These are phyloP conservation scores for Globisporangium perplexum DNA, from an alignment of 352 stramenopile species.

Conservation along the genomic window DNA sequence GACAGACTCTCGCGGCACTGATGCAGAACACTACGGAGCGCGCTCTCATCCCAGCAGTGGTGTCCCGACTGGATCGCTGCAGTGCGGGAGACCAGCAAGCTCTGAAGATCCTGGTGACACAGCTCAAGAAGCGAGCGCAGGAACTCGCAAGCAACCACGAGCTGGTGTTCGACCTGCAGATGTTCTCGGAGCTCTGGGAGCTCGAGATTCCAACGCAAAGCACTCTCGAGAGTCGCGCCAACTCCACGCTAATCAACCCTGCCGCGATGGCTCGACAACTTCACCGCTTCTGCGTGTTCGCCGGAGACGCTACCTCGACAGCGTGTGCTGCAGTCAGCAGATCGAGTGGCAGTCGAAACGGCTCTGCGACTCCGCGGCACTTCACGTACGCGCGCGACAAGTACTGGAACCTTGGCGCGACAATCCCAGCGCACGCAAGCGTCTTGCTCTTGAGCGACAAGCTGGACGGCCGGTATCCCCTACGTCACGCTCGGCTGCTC, in stretches of 20 bases:
- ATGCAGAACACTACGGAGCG: conserved; percentile 36
- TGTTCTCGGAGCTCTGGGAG: conserved; percentile 76
- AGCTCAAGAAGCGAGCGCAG: conserved; percentile 11
- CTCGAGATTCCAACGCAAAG: conserved; percentile 19
- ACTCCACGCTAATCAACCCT: conserved; percentile 29
- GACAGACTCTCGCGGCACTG: conserved; percentile 28
- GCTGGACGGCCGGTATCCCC: conserved; percentile 10
- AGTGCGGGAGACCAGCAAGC: conserved; percentile 30
- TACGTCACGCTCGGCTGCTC: conserved; percentile 1
- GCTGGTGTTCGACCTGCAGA: conserved; percentile 46
- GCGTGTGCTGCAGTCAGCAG: background rate
- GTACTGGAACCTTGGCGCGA: conserved; percentile 22
- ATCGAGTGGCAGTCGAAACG: background rate
- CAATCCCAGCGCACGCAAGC: conserved; percentile 12
- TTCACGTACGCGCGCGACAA: conserved; percentile 20
- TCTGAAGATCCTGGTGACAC: conserved; percentile 27
- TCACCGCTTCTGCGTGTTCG: conserved; percentile 52
- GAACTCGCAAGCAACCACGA: background rate
- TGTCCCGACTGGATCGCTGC: conserved; percentile 52
- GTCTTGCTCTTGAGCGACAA: conserved; percentile 17
- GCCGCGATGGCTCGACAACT: conserved; percentile 36
- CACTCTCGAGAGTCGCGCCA: conserved; percentile 37
- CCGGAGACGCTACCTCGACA: conserved; percentile 4
- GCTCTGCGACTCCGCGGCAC: background rate
- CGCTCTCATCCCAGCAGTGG: conserved; percentile 44